Percentiles rank a stretch among this genome's conserved stretches.
Evolutionary conservation across 768 basidiomycete species (phyloP).

Genomic region (Phylloporus scabripes): DNA sequence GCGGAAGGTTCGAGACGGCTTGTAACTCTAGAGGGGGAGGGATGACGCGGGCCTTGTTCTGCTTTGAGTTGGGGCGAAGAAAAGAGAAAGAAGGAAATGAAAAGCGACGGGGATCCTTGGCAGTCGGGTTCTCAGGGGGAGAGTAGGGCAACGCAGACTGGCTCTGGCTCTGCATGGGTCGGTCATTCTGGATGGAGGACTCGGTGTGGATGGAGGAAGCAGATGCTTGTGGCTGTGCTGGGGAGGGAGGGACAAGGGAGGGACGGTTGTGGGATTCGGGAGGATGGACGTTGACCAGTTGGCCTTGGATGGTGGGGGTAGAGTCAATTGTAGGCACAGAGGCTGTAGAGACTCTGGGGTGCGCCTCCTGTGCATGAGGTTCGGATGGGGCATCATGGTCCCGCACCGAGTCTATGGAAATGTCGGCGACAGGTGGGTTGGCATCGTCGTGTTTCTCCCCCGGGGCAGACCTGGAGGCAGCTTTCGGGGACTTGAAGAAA

Average conservation of each 20-base stretch:
- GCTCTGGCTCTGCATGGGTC: constrained; percentile 22
- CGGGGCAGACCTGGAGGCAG: constrained; percentile 3
- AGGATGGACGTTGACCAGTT: constrained; percentile 1
- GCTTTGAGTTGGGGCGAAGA: constrained; percentile 32
- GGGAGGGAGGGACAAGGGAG: constrained; percentile 19
- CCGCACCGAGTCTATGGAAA: not conserved
- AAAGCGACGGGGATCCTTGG: constrained; percentile 37
- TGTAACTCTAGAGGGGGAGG: constrained; percentile 14
- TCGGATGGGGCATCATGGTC: constrained; percentile 3
- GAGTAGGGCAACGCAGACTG: constrained; percentile 27
- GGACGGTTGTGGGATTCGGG: constrained; percentile 18
- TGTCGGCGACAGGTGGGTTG: constrained; percentile 1
- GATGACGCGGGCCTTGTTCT: constrained; percentile 15
- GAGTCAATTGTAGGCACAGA: constrained; percentile 23
- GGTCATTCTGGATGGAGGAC: constrained; percentile 14
- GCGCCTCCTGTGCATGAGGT: not conserved
- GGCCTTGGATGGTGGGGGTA: constrained; percentile 20
- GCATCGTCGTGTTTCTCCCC: not conserved
- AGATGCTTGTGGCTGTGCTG: constrained; percentile 1
- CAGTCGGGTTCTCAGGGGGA: constrained; percentile 2
- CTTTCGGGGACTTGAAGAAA: constrained; percentile 20
- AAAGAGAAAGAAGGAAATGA: constrained; percentile 45
- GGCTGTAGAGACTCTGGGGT: constrained; percentile 13
- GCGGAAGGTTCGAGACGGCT: constrained; percentile 31
- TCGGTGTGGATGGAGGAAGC: constrained; percentile 10